phyloP scores from a whole-genome alignment of 805 yeast genomes.

The Brettanomyces custersianus region DNA sequence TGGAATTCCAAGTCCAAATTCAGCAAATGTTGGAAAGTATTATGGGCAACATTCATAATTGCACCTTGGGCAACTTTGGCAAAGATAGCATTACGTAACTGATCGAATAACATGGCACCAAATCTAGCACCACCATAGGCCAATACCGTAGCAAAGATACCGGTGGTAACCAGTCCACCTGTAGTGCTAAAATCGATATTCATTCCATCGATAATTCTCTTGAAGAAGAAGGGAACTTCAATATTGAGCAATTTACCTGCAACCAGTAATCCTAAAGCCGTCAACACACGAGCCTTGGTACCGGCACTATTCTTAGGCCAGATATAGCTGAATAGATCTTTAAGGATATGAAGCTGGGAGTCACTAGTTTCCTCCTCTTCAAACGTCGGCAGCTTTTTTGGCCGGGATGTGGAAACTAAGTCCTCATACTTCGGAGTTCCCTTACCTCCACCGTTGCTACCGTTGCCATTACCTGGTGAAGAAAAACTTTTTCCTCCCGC shows the following conservation, averaged over 20 bases:
- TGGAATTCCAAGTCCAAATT: constrained; percentile 86
- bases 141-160: constrained; percentile 58
- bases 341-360: constrained; percentile 45
- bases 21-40: constrained; percentile 77
- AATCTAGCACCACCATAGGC: constrained; percentile 93
- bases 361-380: background rate
- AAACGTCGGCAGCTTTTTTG: constrained; percentile 1
- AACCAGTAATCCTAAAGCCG: constrained; percentile 67
- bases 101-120: constrained; percentile 92
- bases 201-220: constrained; percentile 82
- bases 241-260: constrained; percentile 82
- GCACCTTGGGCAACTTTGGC: constrained; percentile 95
- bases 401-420: constrained; percentile 9
- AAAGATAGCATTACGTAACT: constrained; percentile 88
- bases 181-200: constrained; percentile 75
- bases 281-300: constrained; percentile 62
- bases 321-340: constrained; percentile 55
- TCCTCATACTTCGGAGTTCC: constrained; percentile 3
- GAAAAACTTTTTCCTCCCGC: no score
- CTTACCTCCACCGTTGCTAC: no score
- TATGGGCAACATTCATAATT: constrained; percentile 78
- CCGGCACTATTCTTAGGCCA: constrained; percentile 73
- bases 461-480: no score
- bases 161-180: constrained; percentile 47
- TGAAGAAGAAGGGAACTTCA: constrained; percentile 94